These are phyloP conservation scores for Cryoendolithus antarcticus DNA, from an alignment of 2,329 filamentous ascomycete genomes.

Conservation along the genomic window DNA sequence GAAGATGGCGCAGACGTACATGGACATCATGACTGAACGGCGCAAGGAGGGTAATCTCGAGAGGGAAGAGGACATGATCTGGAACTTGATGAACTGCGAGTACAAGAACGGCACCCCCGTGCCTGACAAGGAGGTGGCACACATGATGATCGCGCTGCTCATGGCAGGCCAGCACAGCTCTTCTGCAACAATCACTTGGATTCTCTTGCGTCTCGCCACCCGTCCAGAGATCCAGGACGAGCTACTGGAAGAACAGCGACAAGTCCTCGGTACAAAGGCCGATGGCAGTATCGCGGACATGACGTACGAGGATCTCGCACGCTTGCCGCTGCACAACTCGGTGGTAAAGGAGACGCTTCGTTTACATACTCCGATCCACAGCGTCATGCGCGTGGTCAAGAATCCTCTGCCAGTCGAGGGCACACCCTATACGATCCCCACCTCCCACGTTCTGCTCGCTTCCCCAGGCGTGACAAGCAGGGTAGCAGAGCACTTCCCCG, in stretches of 20 bases:
- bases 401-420: constrained; percentile 71
- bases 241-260: constrained; percentile 68
- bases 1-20: constrained; percentile 71
- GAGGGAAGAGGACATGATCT: constrained; percentile 62
- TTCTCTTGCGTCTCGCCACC: constrained; percentile 66
- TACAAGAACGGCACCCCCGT: constrained; percentile 73
- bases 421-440: constrained; percentile 71
- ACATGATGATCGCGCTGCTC: constrained; percentile 87
- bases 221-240: constrained; percentile 68
- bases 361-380: constrained; percentile 85
- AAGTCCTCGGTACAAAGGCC: constrained; percentile 53
- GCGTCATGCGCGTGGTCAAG: constrained; percentile 85
- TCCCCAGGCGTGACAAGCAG: constrained; percentile 71
- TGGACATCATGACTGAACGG: constrained; percentile 65
- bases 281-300: constrained; percentile 49
- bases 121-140: constrained; percentile 70
- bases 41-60: constrained; percentile 35
- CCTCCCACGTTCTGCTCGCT: constrained; percentile 66
- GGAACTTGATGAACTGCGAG: constrained; percentile 70
- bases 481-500: constrained; percentile 64
- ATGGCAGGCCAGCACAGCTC: constrained; percentile 90
- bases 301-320: constrained; percentile 63
- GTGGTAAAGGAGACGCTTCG: constrained; percentile 87
- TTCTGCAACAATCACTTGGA: constrained; percentile 76
- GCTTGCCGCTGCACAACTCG: constrained; percentile 68